Evolutionary conservation across 2,329 filamentous ascomycete genomes (phyloP).

Genomic region (Colletotrichum truncatum): DNA sequence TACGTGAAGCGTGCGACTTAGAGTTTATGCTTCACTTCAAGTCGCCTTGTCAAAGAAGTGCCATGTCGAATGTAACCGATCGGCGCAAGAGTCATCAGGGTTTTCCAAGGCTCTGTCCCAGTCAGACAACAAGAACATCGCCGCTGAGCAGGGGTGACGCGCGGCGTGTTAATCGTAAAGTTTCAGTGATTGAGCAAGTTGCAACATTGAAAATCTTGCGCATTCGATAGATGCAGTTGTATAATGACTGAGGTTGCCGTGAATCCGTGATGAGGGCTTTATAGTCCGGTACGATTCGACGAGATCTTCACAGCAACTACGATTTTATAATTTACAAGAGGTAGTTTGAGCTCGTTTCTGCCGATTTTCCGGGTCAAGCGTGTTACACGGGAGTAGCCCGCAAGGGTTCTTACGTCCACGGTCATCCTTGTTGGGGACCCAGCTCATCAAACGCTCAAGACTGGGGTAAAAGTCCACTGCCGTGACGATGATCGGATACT

Average conservation of each 20-base stretch:
- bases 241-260: constrained; percentile 2
- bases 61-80: neutral
- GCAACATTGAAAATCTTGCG: neutral
- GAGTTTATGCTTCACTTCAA: too few relatives aligned
- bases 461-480: neutral
- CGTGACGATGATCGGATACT: neutral
- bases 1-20: neutral
- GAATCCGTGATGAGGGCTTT: neutral
- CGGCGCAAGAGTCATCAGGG: constrained; percentile 10
- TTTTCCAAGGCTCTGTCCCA: neutral
- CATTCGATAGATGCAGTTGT: neutral
- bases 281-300: neutral
- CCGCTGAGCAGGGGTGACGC: neutral
- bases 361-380: neutral
- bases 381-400: constrained; percentile 7
- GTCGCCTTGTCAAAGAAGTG: too few relatives aligned
- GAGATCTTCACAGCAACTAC: neutral
- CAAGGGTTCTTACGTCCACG: constrained; percentile 16
- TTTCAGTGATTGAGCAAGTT: neutral
- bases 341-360: constrained; percentile 17
- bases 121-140: neutral
- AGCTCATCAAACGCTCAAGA: neutral
- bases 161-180: neutral
- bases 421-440: constrained; percentile 14
- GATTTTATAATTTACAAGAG: neutral